phyloP scores from a whole-genome alignment of 2,329 filamentous ascomycete species.

The Xylaria hypoxylon region DNA sequence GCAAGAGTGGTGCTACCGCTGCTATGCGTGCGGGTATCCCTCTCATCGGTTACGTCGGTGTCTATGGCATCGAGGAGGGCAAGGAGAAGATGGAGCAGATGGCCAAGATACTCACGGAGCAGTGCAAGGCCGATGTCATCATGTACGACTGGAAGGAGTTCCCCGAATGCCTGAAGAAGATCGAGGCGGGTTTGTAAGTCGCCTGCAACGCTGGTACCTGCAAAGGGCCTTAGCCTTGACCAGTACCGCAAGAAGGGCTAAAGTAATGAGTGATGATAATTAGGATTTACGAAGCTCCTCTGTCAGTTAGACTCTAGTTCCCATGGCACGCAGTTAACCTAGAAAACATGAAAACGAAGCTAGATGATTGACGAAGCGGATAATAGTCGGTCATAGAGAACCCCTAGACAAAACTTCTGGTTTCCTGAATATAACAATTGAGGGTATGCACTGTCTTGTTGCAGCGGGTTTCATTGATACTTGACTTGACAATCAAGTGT shows the following conservation, averaged over 20 bases:
- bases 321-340: conserved; percentile 15
- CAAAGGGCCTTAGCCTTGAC: conserved; percentile 1
- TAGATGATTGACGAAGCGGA: conserved; percentile 23
- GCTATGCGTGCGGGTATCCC: conserved; percentile 76
- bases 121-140: conserved; percentile 63
- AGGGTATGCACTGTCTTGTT: neutral
- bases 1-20: conserved; percentile 75
- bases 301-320: conserved; percentile 36
- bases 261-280: conserved; percentile 39
- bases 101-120: conserved; percentile 62
- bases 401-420: conserved; percentile 28
- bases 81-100: conserved; percentile 67
- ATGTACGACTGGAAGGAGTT: conserved; percentile 62
- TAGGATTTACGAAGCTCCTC: conserved; percentile 32
- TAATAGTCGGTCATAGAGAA: conserved; percentile 28
- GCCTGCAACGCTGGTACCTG: conserved; percentile 30
- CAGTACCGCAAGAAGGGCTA: conserved; percentile 26
- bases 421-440: conserved; percentile 13
- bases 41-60: conserved; percentile 79
- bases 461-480: neutral
- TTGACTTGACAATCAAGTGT: neutral
- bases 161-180: conserved; percentile 52
- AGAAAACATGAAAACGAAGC: conserved; percentile 13
- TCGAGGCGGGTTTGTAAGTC: conserved; percentile 50
- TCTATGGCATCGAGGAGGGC: conserved; percentile 57